Evolutionary conservation across 306 rosid genomes (phyloP), one percentile per base, ranked within the genome.

Genomic region (Dalbergia cultrata): DNA sequence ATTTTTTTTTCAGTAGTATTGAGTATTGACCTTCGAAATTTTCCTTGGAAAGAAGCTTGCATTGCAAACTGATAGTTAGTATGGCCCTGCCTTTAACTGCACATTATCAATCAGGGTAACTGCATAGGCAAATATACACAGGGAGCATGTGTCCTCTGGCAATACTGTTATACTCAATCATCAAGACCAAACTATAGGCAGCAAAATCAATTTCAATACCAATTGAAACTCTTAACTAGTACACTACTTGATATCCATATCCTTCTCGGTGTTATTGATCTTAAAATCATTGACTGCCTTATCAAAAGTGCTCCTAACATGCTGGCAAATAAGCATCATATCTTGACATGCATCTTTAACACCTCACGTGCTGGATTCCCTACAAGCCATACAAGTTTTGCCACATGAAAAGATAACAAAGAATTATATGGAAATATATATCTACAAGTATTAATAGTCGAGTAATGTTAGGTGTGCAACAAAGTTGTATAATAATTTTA

Each of bases 271-370:
- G 56, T 86, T 70, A 75, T 57, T 82, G 68, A 26, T 76, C 80
- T 86, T 84, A 43, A 81, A 87, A 82, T 91, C 97, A 67, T 58
- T 81, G 13, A 92, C 97, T 60, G 92, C 88, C 77, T 84, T 89
- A 76, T 83, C 90, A 56, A 94, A 86, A 41, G 92, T 88, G 81
- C 72, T 81, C 76, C 91, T 87, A 53, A 92, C 97, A 61, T 92
- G 89, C 83, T 88, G 94, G 81, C 93, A 90, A 76, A 90, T 85
- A 44, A 80, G 84, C 94, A 90, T 91, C 82, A 94, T 72, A 87
- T 94, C 90, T 75, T 88, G 97, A 74, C 94, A 89, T 50, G 91
- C 86, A 84, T 94, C 94, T 79, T 91, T 81, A 94, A 47, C 39
- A 72, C 91, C 64, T 90, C 94, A 8, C 82, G 75, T 2, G 97